A percentile compares a stretch with the other conserved stretches of the same genome.
phyloP scores from a whole-genome alignment of 2,329 filamentous ascomycete genomes.

The Fusarium penzigii region DNA sequence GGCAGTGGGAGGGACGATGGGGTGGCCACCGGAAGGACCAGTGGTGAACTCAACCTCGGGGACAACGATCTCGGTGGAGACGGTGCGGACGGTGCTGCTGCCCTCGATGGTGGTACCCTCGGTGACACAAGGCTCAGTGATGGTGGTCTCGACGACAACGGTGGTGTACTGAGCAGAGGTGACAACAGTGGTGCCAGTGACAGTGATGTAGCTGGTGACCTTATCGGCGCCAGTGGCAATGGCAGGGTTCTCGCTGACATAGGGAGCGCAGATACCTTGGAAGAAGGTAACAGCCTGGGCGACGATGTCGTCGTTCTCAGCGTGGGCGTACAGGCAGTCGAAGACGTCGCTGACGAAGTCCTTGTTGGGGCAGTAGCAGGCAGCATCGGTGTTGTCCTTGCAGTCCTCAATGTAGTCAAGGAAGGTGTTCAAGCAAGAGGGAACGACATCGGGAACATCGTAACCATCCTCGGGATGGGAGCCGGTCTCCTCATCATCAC shows the following conservation, averaged over 20 bases:
- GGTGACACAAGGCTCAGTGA: slow-evolving; percentile 53
- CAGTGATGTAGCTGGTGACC: slow-evolving; percentile 61
- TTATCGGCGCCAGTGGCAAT: slow-evolving; percentile 75
- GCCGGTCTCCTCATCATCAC: slow-evolving; percentile 16
- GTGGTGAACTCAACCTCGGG: slow-evolving; percentile 55
- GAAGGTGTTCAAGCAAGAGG: slow-evolving; percentile 92
- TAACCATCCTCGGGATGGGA: slow-evolving; percentile 32
- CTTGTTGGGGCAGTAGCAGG: slow-evolving; percentile 83
- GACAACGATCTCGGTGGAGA: slow-evolving; percentile 53
- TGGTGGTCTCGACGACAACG: slow-evolving; percentile 47
- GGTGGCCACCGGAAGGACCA: slow-evolving; percentile 21
- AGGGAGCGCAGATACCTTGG: slow-evolving; percentile 84
- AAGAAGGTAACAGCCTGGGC: slow-evolving; percentile 77
- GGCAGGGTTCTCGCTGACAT: slow-evolving; percentile 75
- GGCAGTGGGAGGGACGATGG: slow-evolving; percentile 36
- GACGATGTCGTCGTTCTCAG: slow-evolving; percentile 64
- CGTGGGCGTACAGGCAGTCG: slow-evolving; percentile 78
- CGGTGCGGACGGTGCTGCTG: slow-evolving; percentile 48
- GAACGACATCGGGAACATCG: slow-evolving; percentile 65
- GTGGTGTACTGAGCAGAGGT: slow-evolving; percentile 51
- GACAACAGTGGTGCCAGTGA: slow-evolving; percentile 53
- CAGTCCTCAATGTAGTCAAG: slow-evolving; percentile 68
- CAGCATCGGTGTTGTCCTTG: slow-evolving; percentile 77
- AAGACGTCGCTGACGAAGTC: slow-evolving; percentile 79
- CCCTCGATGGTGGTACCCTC: slow-evolving; percentile 48